Evolutionary conservation across 176 grass and related monocot species (phyloP).

Genomic region (Stipa capillata): DNA sequence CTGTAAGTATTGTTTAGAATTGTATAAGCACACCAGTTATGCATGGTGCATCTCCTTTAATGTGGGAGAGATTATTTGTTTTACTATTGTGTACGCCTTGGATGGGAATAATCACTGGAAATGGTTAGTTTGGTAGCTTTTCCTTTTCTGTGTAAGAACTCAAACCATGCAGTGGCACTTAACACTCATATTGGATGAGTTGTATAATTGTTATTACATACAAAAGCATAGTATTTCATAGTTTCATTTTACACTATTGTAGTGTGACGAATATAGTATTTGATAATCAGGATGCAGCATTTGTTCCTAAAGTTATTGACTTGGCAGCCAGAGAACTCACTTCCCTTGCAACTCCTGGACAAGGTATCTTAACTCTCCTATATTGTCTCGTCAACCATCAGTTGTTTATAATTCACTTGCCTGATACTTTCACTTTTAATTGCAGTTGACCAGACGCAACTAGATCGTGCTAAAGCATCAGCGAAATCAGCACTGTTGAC

Average conservation of each 20-base stretch:
- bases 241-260: background rate
- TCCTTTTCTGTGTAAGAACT: background rate
- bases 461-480: constrained; percentile 80
- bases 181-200: background rate
- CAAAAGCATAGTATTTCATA: background rate
- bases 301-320: constrained; percentile 82
- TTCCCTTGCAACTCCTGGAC: constrained; percentile 74
- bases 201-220: background rate
- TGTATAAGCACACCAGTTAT: background rate
- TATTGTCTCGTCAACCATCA: constrained; percentile 4
- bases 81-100: background rate
- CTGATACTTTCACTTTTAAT: constrained; percentile 25
- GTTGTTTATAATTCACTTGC: constrained; percentile 13
- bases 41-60: background rate
- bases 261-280: background rate
- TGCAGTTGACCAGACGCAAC: constrained; percentile 69
- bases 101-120: background rate
- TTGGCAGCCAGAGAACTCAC: constrained; percentile 78
- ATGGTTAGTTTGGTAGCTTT: background rate
- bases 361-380: constrained; percentile 45
- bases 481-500: constrained; percentile 71
- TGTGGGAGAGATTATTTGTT: background rate
- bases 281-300: constrained; percentile 64
- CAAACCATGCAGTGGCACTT: background rate
- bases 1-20: constrained; percentile 43